These are phyloP conservation scores for Fusarium penzigii DNA, from an alignment of 2,329 filamentous ascomycete species.

Conservation along the genomic window DNA sequence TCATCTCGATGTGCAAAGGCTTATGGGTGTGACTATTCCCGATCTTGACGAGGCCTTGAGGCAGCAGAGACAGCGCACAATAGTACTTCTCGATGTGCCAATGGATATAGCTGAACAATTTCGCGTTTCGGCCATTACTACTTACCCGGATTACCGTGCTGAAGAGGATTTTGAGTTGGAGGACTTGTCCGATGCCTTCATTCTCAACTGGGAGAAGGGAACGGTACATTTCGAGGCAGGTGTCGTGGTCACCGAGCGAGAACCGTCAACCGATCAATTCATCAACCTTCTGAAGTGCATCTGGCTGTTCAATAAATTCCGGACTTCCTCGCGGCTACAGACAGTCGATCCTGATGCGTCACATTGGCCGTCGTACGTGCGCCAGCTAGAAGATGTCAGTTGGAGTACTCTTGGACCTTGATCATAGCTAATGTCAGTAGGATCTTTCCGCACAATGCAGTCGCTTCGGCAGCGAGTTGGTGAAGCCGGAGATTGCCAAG, in stretches of 20 bases:
- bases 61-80: slow-evolving; percentile 17
- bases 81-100: slow-evolving; percentile 21
- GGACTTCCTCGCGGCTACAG: slow-evolving; percentile 14
- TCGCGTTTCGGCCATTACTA: slow-evolving; percentile 23
- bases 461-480: slow-evolving; percentile 30
- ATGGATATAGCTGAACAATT: slow-evolving; percentile 25
- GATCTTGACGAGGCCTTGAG: slow-evolving; percentile 27
- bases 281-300: slow-evolving; percentile 36
- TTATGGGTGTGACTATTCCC: slow-evolving; percentile 29
- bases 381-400: slow-evolving; percentile 35
- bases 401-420: not conserved
- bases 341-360: slow-evolving; percentile 22
- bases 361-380: slow-evolving; percentile 38
- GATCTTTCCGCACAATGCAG: slow-evolving; percentile 29
- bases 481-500: slow-evolving; percentile 22
- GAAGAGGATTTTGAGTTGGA: slow-evolving; percentile 26
- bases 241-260: slow-evolving; percentile 28
- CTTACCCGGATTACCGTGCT: slow-evolving; percentile 17
- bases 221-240: slow-evolving; percentile 29
- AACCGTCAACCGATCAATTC: slow-evolving; percentile 29
- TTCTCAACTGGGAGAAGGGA: slow-evolving; percentile 30
- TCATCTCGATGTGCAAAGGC: slow-evolving; percentile 22
- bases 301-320: slow-evolving; percentile 30
- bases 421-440: slow-evolving; percentile 15
- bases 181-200: slow-evolving; percentile 36